A percentile compares a stretch with the other conserved stretches of the same genome.
phyloP scores from a whole-genome alignment of 108 stramenopile species.

The Pelagomonas calceolata region DNA sequence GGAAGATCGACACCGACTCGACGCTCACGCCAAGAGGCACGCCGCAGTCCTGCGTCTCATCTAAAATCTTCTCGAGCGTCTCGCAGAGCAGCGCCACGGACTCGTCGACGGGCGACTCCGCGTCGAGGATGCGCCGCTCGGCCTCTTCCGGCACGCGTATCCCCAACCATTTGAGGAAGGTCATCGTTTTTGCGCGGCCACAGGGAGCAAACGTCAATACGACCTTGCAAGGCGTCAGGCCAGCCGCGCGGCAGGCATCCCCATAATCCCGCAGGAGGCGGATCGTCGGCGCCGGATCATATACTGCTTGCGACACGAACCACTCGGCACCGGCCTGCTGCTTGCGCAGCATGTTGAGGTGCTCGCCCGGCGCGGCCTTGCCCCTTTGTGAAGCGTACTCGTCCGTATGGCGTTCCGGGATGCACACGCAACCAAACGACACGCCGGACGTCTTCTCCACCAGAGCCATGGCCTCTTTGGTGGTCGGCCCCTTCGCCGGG shows the following conservation, averaged over 20 bases:
- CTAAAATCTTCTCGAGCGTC: conserved; percentile 24
- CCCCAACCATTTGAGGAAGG: conserved; percentile 54
- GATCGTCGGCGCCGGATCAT: conserved; percentile 45
- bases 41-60: conserved; percentile 27
- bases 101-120: conserved; percentile 25
- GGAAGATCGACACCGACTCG: conserved; percentile 44
- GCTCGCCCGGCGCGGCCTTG: conserved; percentile 39
- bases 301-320: conserved; percentile 52
- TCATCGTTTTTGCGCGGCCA: conserved; percentile 41
- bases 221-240: conserved; percentile 37
- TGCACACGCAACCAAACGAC: conserved; percentile 47
- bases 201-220: conserved; percentile 52
- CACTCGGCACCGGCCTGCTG: conserved; percentile 43
- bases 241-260: conserved; percentile 29
- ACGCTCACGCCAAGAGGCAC: conserved; percentile 45
- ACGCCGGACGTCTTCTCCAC: conserved; percentile 12
- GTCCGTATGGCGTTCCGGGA: conserved; percentile 53
- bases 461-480: conserved; percentile 30
- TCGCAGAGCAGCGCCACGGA: conserved; percentile 34
- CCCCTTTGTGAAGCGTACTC: conserved; percentile 31
- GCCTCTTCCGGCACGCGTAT: conserved; percentile 40
- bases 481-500: conserved; percentile 28
- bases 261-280: conserved; percentile 45
- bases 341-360: conserved; percentile 48
- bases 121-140: conserved; percentile 30